Base-by-base conservation (phyloP, 208 protist genomes). In the Naegleria lovaniensis region DNA sequence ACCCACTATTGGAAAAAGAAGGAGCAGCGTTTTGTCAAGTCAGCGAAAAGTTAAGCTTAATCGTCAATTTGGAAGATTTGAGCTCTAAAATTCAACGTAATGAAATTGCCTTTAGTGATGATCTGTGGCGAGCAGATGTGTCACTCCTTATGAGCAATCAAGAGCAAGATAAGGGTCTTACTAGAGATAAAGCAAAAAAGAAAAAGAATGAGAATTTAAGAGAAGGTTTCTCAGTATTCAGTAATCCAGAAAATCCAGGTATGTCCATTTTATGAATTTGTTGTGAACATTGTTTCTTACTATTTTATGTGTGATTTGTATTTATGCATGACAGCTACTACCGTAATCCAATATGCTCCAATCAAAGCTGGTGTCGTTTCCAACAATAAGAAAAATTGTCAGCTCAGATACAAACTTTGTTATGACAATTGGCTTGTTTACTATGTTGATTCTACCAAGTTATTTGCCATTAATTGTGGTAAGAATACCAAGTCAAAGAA, bases 391-490 rank as follows among this genome's bases (percentile, higher is more conserved):
- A 87, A 41, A 16, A 87, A 87, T 87, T 87, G 83, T 51, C 33
- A 87, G 52, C 19, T 87, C 0, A 33, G 83, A 51, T 87, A 52
- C 83, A 87, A 87, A 36, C 22, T 87, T 40, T 33, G 15, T 41
- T 87, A 52, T 48, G 83, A 87, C 33, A 40, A 22, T 25, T 87
- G 83, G 83, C 43, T 87, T 6, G 15, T 48, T 0, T 87, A 51
- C 83, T 33, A 87, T 29, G 41, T 87, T 36, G 83, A 87, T 38
- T 87, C 83, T 48, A 33, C 16, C 11, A 87, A 51, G 11, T 40
- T 33, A 51, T 87, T 87, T 87, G 83, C 83, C 36, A 87, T 87
- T 52, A 87, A 87, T 87, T 87, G 83, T 87, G 83, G 83, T 52
- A 87, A 87, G 40, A 41, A 22, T 9, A 51, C 41, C 0, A 87